These are phyloP conservation scores for Fomitopsis betulina DNA, from an alignment of 1,284 basidiomycete species.

Conservation along the genomic window DNA sequence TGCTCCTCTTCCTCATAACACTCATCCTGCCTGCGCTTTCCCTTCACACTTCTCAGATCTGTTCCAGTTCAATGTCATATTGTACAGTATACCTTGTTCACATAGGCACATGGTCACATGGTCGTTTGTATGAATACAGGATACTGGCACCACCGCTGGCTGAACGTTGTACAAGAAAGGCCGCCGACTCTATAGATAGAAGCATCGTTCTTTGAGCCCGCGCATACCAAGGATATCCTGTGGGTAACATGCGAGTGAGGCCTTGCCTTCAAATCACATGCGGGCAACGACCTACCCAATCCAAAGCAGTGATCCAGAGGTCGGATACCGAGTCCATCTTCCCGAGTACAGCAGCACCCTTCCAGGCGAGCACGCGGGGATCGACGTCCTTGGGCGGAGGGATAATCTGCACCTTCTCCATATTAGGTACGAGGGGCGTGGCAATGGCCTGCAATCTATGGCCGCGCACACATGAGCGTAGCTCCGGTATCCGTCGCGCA, in stretches of 20 bases:
- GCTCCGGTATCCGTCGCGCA: not conserved
- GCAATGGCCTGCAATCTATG: constrained; percentile 77
- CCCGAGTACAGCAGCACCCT: constrained; percentile 90
- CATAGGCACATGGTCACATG: not conserved
- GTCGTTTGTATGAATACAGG: not conserved
- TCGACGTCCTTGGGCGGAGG: constrained; percentile 93
- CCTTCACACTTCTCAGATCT: not conserved
- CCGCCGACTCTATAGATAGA: constrained; percentile 43
- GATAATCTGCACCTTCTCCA: constrained; percentile 85
- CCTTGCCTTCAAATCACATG: not conserved
- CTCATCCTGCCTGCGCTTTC: not conserved
- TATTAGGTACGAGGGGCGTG: constrained; percentile 73
- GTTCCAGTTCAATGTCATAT: not conserved
- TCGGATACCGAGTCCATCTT: constrained; percentile 89
- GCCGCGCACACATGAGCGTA: constrained; percentile 2
- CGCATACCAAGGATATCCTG: constrained; percentile 73
- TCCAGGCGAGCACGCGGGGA: constrained; percentile 88
- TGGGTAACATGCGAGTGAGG: constrained; percentile 1
- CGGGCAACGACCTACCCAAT: constrained; percentile 66
- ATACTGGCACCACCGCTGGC: not conserved
- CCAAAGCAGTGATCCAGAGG: constrained; percentile 81
- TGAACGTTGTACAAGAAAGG: no score
- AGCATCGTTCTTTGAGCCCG: constrained; percentile 75
- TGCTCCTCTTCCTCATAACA: not conserved
- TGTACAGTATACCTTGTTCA: constrained; percentile 1